Percentiles rank a stretch among this genome's conserved stretches.
These are phyloP conservation scores for Picea mariana DNA, from an alignment of 83 land plant species.

Conservation along the genomic window DNA sequence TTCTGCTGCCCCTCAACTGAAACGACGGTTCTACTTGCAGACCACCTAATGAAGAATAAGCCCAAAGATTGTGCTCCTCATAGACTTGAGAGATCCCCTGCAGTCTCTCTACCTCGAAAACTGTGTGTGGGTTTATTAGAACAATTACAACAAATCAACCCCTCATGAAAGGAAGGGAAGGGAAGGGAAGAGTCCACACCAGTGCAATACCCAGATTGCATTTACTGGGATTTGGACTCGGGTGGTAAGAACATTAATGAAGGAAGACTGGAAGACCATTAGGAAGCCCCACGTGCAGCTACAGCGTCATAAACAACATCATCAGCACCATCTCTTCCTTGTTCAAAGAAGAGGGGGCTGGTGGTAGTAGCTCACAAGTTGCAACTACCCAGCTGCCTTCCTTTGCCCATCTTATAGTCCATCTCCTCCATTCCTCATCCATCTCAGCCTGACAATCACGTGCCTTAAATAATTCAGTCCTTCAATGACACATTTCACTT, in stretches of 20 bases:
- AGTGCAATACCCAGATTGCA: neutral
- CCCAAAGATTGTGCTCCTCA: neutral
- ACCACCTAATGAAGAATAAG: neutral
- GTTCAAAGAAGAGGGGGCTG: neutral
- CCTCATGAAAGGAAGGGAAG: neutral
- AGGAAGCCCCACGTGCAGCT: slow-evolving; percentile 12
- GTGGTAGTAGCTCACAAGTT: too few species aligned
- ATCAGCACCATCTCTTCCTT: neutral
- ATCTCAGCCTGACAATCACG: neutral
- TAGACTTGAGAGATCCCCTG: neutral
- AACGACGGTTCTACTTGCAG: neutral
- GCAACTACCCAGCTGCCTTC: slow-evolving; percentile 1
- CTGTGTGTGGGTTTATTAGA: neutral
- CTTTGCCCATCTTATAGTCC: neutral
- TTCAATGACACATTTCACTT: too few species aligned
- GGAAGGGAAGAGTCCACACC: neutral
- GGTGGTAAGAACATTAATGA: slow-evolving; percentile 5
- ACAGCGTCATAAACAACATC: neutral
- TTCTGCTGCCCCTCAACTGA: neutral
- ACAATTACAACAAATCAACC: neutral
- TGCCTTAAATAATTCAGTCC: too few species aligned
- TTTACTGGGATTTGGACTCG: neutral
- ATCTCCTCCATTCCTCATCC: neutral
- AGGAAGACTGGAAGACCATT: neutral
- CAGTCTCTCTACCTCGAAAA: neutral